Evolutionary conservation across 176 grass and related monocot genomes (phyloP), one percentile per base, ranked within the genome.

Genomic region (Rhynchospora pubera): DNA sequence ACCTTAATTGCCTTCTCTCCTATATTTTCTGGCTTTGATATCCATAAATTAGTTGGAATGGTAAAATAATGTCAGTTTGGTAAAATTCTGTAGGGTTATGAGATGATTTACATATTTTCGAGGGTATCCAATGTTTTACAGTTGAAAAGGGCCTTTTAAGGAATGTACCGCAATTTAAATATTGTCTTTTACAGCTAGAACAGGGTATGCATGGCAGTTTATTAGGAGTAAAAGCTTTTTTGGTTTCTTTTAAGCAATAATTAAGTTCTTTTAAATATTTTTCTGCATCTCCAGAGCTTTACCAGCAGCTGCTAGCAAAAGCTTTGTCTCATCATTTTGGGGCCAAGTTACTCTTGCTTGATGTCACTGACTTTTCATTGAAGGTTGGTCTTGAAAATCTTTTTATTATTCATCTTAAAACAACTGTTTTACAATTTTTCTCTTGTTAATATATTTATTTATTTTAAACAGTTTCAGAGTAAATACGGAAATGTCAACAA

Each of bases 251-350:
- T 16, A 56, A 30, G 28, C 23, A 53, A 18, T 55, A 56, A 46
- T 85, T 67, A 9, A 55, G 2, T 79, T 30, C 59, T n/a, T 57
- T 44, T 58, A 30, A 55, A 24, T 65, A 22, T 84, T 85, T 67
- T 6, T 52, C 50, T 77, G 3, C 15, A 18, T 77, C 48, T 76
- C 39, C 89, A 99, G 96, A 99, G 80, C 82, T 82, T 82, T 99
- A 99, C 86, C 87, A 93, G 65, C 97, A 99, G 64, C 87, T 86
- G n/a, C 91, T 99, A 0, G 97, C 91, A 2, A 96, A 86, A 21
- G 92, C 97, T 72, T 66, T 99, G 2, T 85, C 97, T 8, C 87
- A 91, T 87, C 78, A 85, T 72, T 99, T 90, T 80, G 89, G 89
- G 46, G 61, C 97, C 13, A 89, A 89, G 62, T 59, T 99, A 71